Percentiles rank a stretch among this genome's conserved stretches.
phyloP scores from a whole-genome alignment of 2,329 filamentous ascomycete species.

The Epichloe gansuensis region DNA sequence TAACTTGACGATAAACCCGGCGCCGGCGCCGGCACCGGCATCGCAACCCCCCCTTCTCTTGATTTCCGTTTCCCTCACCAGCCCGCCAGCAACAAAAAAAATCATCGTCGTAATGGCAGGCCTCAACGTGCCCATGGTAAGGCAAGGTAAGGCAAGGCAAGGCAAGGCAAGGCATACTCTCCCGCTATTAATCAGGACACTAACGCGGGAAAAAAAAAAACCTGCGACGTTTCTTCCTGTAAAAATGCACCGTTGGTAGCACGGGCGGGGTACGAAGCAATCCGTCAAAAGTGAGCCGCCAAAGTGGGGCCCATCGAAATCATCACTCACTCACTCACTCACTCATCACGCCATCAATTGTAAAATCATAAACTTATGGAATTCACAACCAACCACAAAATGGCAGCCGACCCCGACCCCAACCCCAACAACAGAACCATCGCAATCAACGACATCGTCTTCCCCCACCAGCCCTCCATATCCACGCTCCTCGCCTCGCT shows the following conservation, averaged over 20 bases:
- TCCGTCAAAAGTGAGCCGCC: background rate
- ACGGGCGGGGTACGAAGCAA: too few relatives aligned
- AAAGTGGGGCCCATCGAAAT: background rate
- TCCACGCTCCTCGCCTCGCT: slow-evolving; percentile 58
- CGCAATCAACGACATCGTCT: slow-evolving; percentile 31
- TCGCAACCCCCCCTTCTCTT: too few relatives aligned
- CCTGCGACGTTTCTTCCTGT: too few relatives aligned
- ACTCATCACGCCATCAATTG: background rate
- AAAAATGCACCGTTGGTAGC: too few relatives aligned
- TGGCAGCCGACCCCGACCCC: background rate
- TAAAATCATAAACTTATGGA: too few relatives aligned
- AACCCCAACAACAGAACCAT: background rate
- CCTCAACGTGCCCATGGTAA: slow-evolving; percentile 57
- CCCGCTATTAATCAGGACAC: slow-evolving; percentile 11
- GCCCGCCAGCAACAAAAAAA: too few relatives aligned
- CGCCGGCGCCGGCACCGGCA: too few relatives aligned
- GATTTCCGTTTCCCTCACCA: too few relatives aligned
- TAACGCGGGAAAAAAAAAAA: background rate
- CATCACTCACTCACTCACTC: background rate
- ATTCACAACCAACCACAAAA: background rate
- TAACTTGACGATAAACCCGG: too few relatives aligned
- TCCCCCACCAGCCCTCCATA: slow-evolving; percentile 48
- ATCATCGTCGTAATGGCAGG: slow-evolving; percentile 33
- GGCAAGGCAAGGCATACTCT: too few relatives aligned
- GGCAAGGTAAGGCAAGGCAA: slow-evolving; percentile 23